A percentile compares a stretch with the other conserved stretches of the same genome.
Conservation (phyloP, 768 basidiomycete genomes). For the Hydnomerulius pinastri region DNA sequence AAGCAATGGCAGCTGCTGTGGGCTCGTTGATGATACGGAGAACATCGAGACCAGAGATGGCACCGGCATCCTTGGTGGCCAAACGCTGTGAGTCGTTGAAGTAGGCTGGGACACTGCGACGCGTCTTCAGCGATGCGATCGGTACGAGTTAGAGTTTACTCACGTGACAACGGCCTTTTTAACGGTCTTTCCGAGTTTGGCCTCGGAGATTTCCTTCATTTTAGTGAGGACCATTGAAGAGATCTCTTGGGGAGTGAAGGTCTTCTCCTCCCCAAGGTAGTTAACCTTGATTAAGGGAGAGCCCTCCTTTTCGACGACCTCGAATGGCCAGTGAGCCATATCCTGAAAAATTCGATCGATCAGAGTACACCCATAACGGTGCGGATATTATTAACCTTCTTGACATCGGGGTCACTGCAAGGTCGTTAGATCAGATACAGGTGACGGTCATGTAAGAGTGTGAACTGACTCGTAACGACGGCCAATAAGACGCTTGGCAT, state of each 20-base stretch:
- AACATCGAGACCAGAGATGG: conserved; percentile 97
- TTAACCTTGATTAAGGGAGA: conserved; percentile 96
- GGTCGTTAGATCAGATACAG: conserved; percentile 10
- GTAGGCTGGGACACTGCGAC: conserved; percentile 87
- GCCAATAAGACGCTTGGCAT: conserved; percentile 98
- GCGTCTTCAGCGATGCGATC: conserved; percentile 5
- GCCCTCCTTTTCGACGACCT: conserved; percentile 94
- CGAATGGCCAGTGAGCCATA: conserved; percentile 97
- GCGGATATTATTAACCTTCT: conserved; percentile 53
- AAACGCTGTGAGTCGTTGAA: conserved; percentile 99
- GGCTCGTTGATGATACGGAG: conserved; percentile 99
- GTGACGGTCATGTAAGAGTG: background rate
- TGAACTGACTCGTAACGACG: conserved; percentile 88
- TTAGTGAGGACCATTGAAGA: conserved; percentile 99
- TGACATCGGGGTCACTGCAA: conserved; percentile 87
- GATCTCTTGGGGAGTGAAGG: conserved; percentile 97
- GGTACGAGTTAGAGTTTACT: conserved; percentile 32
- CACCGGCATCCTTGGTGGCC: conserved; percentile 98
- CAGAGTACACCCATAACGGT: background rate
- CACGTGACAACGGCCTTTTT: conserved; percentile 99
- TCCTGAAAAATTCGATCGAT: conserved; percentile 55
- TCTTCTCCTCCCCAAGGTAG: conserved; percentile 93
- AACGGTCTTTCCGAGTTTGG: conserved; percentile 97
- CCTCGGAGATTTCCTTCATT: conserved; percentile 99
- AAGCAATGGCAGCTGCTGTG: conserved; percentile 98